These are phyloP conservation scores for Volvox africanus DNA, from an alignment of 139 green algal genomes.

Conservation along the genomic window DNA sequence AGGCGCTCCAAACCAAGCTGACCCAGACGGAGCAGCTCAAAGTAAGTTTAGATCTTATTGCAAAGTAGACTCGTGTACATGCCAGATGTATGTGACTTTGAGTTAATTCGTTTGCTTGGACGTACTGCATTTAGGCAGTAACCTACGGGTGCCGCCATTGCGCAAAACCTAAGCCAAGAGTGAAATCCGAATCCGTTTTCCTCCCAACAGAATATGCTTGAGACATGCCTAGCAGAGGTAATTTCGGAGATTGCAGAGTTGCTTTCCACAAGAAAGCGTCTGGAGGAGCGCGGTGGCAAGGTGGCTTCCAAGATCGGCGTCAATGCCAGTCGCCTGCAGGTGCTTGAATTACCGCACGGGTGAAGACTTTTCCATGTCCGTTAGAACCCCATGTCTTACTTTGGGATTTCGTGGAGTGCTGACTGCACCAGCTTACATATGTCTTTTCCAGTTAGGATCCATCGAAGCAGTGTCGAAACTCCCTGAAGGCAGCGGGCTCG, in stretches of 20 bases:
- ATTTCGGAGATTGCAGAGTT: conserved; percentile 48
- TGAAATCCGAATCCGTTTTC: not conserved
- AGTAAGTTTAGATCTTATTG: not conserved
- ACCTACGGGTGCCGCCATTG: too few species aligned
- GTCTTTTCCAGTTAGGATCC: too few species aligned
- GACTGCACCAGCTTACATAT: too few species aligned
- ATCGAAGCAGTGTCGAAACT: too few species aligned
- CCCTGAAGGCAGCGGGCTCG: too few species aligned
- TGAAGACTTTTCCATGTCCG: too few species aligned
- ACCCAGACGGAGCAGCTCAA: conserved; percentile 43
- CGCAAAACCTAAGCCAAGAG: too few species aligned
- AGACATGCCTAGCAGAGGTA: conserved; percentile 32
- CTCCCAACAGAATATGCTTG: conserved; percentile 30
- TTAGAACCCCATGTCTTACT: too few species aligned
- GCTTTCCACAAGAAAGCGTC: conserved; percentile 10
- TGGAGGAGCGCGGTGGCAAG: conserved; percentile 52
- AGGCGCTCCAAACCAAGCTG: conserved; percentile 19
- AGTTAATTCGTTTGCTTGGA: too few species aligned
- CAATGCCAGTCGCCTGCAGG: conserved; percentile 52
- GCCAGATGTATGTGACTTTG: too few species aligned
- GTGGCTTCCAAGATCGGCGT: conserved; percentile 56
- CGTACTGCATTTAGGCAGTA: too few species aligned
- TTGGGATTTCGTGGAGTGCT: too few species aligned
- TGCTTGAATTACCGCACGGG: not conserved
- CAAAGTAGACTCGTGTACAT: not conserved